These are phyloP conservation scores for Prunus kanzakura DNA, from an alignment of 306 rosid species.

Conservation along the genomic window DNA sequence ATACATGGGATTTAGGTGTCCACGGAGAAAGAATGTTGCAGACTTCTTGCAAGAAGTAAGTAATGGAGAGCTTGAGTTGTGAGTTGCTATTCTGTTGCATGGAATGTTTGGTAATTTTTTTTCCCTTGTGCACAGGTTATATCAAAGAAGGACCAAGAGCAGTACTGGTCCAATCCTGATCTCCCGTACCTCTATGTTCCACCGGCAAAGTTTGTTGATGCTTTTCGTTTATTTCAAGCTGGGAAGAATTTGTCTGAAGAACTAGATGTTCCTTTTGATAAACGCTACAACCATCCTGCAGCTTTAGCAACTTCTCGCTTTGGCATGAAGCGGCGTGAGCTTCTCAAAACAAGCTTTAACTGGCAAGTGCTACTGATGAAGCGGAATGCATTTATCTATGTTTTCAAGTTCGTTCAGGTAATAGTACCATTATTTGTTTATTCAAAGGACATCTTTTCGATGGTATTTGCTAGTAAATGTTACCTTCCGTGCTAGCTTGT, in stretches of 20 bases:
- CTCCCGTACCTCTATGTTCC: conserved; percentile 80
- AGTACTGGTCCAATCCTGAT: conserved; percentile 78
- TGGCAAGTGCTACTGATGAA: conserved; percentile 91
- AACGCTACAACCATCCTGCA: conserved; percentile 86
- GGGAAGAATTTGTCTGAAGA: conserved; percentile 74
- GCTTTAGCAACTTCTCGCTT: conserved; percentile 76
- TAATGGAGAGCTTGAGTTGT: conserved; percentile 18
- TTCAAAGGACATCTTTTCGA: background rate
- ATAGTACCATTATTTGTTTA: background rate
- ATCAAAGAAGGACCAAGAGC: conserved; percentile 97
- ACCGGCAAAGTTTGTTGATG: conserved; percentile 73
- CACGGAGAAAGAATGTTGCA: conserved; percentile 90
- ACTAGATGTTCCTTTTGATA: conserved; percentile 69
- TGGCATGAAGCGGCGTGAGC: conserved; percentile 62
- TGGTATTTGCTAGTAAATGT: background rate
- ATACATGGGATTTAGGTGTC: conserved; percentile 87
- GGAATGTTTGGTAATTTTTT: conserved; percentile 16
- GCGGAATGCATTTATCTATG: conserved; percentile 87
- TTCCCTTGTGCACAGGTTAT: conserved; percentile 58
- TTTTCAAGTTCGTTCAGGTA: conserved; percentile 97
- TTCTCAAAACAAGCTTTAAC: conserved; percentile 71
- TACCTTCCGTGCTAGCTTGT: background rate
- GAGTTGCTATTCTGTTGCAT: conserved; percentile 22
- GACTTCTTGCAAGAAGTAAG: conserved; percentile 98
- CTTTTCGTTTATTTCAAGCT: conserved; percentile 58